These are phyloP conservation scores for Tylopilus orsonianus DNA, from an alignment of 1,284 basidiomycete genomes.

Conservation along the genomic window DNA sequence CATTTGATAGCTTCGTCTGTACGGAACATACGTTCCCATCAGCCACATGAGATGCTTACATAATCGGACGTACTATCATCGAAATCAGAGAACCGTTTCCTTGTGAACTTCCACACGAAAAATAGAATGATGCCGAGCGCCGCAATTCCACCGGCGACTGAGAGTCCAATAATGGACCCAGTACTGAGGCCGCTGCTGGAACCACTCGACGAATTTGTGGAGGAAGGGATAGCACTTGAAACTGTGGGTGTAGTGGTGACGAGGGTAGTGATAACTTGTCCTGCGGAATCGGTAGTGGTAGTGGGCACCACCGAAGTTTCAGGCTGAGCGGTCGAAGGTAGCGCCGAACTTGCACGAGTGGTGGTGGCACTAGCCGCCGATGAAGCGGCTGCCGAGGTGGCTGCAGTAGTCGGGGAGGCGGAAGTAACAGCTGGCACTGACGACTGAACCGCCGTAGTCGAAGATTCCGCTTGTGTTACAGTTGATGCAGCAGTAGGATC, in stretches of 20 bases:
- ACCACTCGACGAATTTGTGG: conserved; percentile 12
- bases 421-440: conserved; percentile 13
- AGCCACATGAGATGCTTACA: conserved; percentile 13
- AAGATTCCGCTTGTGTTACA: conserved; percentile 6
- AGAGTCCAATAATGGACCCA: conserved; percentile 74
- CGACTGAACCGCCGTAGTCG: conserved; percentile 4
- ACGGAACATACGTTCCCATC: conserved; percentile 7
- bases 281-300: conserved; percentile 27
- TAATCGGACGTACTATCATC: conserved; percentile 64
- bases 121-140: conserved; percentile 67
- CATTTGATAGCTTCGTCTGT: conserved; percentile 82
- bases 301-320: conserved; percentile 23
- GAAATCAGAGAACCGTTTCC: conserved; percentile 71
- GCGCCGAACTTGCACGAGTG: conserved; percentile 1
- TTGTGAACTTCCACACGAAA: conserved; percentile 79
- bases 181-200: conserved; percentile 42
- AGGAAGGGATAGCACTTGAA: conserved; percentile 17
- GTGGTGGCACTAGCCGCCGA: conserved; percentile 2
- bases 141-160: conserved; percentile 75
- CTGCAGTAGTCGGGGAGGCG: conserved; percentile 7
- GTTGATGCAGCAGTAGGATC: conserved; percentile 1
- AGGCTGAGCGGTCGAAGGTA: not conserved
- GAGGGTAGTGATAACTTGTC: conserved; percentile 21
- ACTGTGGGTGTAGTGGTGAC: conserved; percentile 11
- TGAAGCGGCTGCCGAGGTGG: conserved; percentile 10